Percentiles rank a stretch among this genome's conserved stretches.
Conservation (phyloP, 2,329 filamentous ascomycete genomes). For the Penicillium sp. region DNA sequence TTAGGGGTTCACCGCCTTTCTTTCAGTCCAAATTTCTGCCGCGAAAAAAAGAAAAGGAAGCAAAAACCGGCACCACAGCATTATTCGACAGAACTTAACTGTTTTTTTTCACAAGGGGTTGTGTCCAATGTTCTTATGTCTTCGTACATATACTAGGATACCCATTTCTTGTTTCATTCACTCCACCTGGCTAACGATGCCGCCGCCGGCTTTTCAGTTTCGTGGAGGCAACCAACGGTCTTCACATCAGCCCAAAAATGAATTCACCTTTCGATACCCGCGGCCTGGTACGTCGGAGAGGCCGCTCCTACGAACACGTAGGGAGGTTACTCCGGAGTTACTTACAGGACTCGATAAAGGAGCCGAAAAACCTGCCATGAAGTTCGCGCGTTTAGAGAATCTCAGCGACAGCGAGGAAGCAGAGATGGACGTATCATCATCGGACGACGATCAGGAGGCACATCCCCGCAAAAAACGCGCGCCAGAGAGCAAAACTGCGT, state of each 20-base stretch:
- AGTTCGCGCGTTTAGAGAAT: conserved; percentile 43
- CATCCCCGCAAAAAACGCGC: conserved; percentile 47
- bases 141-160: not conserved
- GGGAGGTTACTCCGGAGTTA: conserved; percentile 44
- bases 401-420: conserved; percentile 53
- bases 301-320: conserved; percentile 39
- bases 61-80: not conserved
- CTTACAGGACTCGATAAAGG: conserved; percentile 30
- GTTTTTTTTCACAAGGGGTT: not conserved
- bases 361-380: conserved; percentile 35
- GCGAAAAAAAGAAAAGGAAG: conserved; percentile 12
- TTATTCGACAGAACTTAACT: not conserved
- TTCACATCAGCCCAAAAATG: conserved; percentile 31
- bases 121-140: not conserved
- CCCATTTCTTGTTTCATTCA: not conserved
- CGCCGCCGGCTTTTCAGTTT: conserved; percentile 39
- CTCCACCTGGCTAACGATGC: conserved; percentile 17
- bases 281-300: conserved; percentile 43
- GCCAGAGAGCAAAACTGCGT: conserved; percentile 29
- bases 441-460: conserved; percentile 38
- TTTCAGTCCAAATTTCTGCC: conserved; percentile 3
- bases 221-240: conserved; percentile 37
- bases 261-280: conserved; percentile 49
- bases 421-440: conserved; percentile 50
- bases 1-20: conserved; percentile 20